Base-by-base conservation (phyloP, 345 rosid species). In the Heritiera fomes region DNA sequence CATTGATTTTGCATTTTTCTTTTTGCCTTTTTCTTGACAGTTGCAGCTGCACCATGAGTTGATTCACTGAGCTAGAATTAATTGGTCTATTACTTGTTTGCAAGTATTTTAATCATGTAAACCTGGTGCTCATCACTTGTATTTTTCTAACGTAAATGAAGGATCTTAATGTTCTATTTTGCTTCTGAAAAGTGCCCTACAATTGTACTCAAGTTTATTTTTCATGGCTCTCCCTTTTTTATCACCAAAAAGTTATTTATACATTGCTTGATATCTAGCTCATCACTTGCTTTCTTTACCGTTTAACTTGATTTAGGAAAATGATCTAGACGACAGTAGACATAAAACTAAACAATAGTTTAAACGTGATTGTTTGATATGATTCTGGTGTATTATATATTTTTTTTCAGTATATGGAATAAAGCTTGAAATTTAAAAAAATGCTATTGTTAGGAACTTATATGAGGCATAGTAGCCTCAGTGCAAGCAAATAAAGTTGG, bases 401-500 rank as follows among this genome's bases (percentile, higher is more conserved):
- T 15, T 0, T 10, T 62, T 32, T 62, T 62, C 17, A 30, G 7
- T 30, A 7, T 38, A 10, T 13, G 69, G 1, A 17, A 38, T 64
- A 41, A 64, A 64, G 45, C n/a, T 34, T 34, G 69, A 56, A 56
- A 53, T 53, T 53, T 53, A 10, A 7, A 64, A 64, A 34, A 64
- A 63, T 59, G n/a, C 45, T 34, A 13, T 15, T 40, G 14, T 34
- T 38, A 64, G 46, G 20, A 32, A 20, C 28, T 41, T 74, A 12
- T 18, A 7, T n/a, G 30, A 60, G 38, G 59, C 69, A 60, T 30
- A 56, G 23, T 30, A 45, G 8, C 15, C 64, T 60, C 64, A 61
- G 41, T 11, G 17, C 47, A 11, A 59, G 30, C 55, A 45, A n/a
- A 38, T 56, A 63, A 78, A 77, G 23, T 81, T 38, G 4, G n/a